Evolutionary conservation across 2,329 filamentous ascomycete species (phyloP), one percentile per base, ranked within the genome.

Genomic region (Ramularia collo-cygni): DNA sequence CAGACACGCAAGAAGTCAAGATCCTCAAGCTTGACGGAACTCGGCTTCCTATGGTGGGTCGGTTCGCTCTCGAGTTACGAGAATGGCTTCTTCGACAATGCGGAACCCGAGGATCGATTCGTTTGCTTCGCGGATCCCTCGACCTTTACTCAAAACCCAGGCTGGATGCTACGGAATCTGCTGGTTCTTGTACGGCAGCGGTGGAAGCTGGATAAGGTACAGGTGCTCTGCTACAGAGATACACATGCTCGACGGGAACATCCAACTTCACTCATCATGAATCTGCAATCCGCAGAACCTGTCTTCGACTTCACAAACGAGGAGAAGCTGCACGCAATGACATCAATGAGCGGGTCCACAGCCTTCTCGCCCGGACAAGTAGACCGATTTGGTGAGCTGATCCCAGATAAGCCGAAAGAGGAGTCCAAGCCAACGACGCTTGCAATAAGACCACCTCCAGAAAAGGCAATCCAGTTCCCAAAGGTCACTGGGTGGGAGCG

Each of bases 401-500:
- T 60, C 21, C 40, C 48, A 31, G 44, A 46, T 16, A 54, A 53
- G 31, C 38, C 48, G 3, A 17, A 46, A 14, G 29, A 43, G 10
- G 39, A 50, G 49, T 40, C 42, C 44, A 51, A 33, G 34, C 50
- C 15, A 18, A 50, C 32, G 13, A 41, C 42, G n/a, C 55, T 58
- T 2, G 52, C 58, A 4, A 48, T 12, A 50, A 55, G 13, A 5
- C 40, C 49, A 8, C 50, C 50, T 8, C 42, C 65, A 74, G 60
- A 37, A 79, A 51, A 46, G 12, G 46, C 47, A 5, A 54, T 58
- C 2, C 53, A 59, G 4, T 44, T 58, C 8, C 90, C 92, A 35
- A 95, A 93, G 60, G 81, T 92, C 8, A 95, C 89, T 1, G 92
- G 92, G 15, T 98, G 92, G 92, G 92, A 96, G 64, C 79, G 90